Evolutionary conservation across 805 yeast species (phyloP).

Genomic region (Monosporozyma aquatica): DNA sequence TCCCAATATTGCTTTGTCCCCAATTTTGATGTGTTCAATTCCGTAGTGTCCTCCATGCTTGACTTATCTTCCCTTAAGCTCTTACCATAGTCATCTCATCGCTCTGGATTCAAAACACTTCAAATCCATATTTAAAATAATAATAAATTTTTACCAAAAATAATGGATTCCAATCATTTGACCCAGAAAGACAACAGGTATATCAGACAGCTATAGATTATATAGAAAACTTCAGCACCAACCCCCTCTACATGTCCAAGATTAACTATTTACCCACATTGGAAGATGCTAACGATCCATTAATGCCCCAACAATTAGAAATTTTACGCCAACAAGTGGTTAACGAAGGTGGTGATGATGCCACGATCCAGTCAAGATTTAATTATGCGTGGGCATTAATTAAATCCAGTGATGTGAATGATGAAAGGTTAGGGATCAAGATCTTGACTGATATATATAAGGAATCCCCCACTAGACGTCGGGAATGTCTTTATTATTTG

Average conservation of each 20-base stretch:
- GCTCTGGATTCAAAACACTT: background rate
- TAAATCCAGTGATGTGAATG: constrained; percentile 51
- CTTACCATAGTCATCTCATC: too few relatives aligned
- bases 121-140: too few relatives aligned
- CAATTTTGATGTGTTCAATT: constrained; percentile 66
- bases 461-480: constrained; percentile 70
- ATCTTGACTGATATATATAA: constrained; percentile 61
- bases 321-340: constrained; percentile 69
- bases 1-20: constrained; percentile 94
- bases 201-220: too few relatives aligned
- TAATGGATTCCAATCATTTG: too few relatives aligned
- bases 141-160: too few relatives aligned
- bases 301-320: constrained; percentile 65
- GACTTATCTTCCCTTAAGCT: background rate
- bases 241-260: constrained; percentile 21
- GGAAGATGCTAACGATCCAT: constrained; percentile 33
- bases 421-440: constrained; percentile 72
- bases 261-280: constrained; percentile 25
- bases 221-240: too few relatives aligned
- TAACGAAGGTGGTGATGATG: constrained; percentile 64
- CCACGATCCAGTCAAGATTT: constrained; percentile 76
- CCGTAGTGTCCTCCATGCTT: constrained; percentile 33
- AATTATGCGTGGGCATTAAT: constrained; percentile 95
- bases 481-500: constrained; percentile 84
- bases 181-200: background rate